Conservation (phyloP, 2,329 filamentous ascomycete species). For the Trichoderma endophyticum region DNA sequence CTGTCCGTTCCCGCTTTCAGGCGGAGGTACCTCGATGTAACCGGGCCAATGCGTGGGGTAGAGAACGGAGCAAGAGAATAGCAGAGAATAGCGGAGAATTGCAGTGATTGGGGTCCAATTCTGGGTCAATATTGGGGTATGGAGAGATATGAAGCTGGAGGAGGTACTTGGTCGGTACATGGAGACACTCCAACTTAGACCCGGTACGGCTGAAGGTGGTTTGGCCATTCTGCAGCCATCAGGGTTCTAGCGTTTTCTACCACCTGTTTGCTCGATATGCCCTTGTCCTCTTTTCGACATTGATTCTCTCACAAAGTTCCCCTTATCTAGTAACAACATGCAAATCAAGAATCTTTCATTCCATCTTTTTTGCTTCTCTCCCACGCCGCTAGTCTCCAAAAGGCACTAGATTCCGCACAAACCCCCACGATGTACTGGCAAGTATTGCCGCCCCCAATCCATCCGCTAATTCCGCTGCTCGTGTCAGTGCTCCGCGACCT, state of each 20-base stretch:
- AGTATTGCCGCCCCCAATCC: neutral
- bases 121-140: neutral
- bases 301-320: neutral
- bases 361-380: neutral
- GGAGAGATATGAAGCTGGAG: neutral
- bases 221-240: neutral
- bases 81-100: neutral
- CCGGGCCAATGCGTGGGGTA: neutral
- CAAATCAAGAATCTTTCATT: neutral
- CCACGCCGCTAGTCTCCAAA: neutral
- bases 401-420: neutral
- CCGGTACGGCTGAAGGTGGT: neutral
- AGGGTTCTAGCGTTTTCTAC: neutral
- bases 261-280: neutral
- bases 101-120: neutral
- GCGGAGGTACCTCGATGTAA: neutral
- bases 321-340: neutral
- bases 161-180: neutral
- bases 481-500: neutral
- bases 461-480: neutral
- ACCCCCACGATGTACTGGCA: neutral
- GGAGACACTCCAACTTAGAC: neutral
- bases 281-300: neutral
- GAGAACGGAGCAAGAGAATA: neutral
- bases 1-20: constrained; percentile 5